Conservation (phyloP, 164 flowering plant genomes). For the Akebia trifoliata region DNA sequence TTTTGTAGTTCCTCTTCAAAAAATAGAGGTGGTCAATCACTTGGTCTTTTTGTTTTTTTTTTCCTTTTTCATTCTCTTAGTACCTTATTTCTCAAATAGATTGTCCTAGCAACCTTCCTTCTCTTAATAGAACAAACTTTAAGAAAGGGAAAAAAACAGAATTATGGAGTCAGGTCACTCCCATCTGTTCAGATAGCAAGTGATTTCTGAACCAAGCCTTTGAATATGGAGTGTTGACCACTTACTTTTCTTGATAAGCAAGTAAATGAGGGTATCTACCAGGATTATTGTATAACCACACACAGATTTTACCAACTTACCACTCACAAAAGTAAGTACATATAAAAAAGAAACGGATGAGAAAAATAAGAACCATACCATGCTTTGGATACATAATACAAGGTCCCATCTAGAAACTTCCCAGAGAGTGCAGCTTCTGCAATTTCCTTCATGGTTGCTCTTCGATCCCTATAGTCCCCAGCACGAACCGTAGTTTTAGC, state of each 20-base stretch:
- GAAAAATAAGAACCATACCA: constrained; percentile 43
- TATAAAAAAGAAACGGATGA: background rate
- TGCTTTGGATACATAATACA: constrained; percentile 62
- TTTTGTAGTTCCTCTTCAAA: background rate
- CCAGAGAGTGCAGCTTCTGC: constrained; percentile 76
- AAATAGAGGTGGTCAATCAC: background rate
- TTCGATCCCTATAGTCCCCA: constrained; percentile 63
- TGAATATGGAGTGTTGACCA: background rate
- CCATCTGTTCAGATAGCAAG: too few relatives aligned
- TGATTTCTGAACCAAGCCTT: background rate
- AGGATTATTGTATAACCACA: too few relatives aligned
- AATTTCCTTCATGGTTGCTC: constrained; percentile 65
- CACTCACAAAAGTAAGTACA: too few relatives aligned
- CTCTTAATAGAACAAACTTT: too few relatives aligned
- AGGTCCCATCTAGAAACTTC: constrained; percentile 46
- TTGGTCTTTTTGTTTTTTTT: background rate
- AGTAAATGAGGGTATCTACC: too few relatives aligned
- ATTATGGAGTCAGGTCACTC: too few relatives aligned
- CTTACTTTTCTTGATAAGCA: too few relatives aligned
- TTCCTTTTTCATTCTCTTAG: background rate
- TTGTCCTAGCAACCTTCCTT: too few relatives aligned
- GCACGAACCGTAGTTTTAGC: constrained; percentile 52
- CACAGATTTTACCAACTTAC: too few relatives aligned
- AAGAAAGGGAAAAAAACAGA: too few relatives aligned
- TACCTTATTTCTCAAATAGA: background rate